Evolutionary conservation across 352 stramenopile species (phyloP).

Genomic region (Pythium chondricola): DNA sequence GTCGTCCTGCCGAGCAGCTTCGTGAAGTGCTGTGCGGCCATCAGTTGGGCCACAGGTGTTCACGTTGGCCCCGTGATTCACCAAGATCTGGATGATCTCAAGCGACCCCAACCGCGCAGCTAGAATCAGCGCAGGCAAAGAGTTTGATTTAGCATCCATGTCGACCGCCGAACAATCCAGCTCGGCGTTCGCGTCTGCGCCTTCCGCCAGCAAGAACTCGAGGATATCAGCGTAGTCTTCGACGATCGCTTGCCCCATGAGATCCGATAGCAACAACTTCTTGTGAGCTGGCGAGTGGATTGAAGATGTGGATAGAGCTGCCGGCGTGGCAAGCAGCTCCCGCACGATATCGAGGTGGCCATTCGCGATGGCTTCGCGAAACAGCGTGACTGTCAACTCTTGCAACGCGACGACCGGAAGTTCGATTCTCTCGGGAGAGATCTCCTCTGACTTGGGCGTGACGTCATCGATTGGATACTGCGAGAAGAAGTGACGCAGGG

Average conservation of each 20-base stretch:
- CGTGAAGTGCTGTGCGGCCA: constrained; percentile 12
- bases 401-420: background rate
- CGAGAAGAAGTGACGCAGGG: background rate
- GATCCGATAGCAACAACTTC: background rate
- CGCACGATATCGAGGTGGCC: constrained; percentile 1
- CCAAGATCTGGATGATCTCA: constrained; percentile 16
- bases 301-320: background rate
- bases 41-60: background rate
- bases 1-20: constrained; percentile 15
- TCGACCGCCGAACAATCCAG: background rate
- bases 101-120: constrained; percentile 12
- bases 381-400: constrained; percentile 7
- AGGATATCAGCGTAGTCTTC: constrained; percentile 18
- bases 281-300: too few species aligned
- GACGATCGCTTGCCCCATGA: constrained; percentile 3
- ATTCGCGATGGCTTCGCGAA: constrained; percentile 15
- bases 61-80: constrained; percentile 11
- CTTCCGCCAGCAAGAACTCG: constrained; percentile 9
- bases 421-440: background rate
- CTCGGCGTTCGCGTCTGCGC: constrained; percentile 8
- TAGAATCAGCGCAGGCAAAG: constrained; percentile 5
- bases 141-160: too few species aligned
- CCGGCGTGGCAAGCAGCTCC: background rate
- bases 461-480: background rate
- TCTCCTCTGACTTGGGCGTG: background rate